Percentiles rank a stretch among this genome's conserved stretches.
These are phyloP conservation scores for Xerocomus nothofagi DNA, from an alignment of 1,284 basidiomycete species.

Conservation along the genomic window DNA sequence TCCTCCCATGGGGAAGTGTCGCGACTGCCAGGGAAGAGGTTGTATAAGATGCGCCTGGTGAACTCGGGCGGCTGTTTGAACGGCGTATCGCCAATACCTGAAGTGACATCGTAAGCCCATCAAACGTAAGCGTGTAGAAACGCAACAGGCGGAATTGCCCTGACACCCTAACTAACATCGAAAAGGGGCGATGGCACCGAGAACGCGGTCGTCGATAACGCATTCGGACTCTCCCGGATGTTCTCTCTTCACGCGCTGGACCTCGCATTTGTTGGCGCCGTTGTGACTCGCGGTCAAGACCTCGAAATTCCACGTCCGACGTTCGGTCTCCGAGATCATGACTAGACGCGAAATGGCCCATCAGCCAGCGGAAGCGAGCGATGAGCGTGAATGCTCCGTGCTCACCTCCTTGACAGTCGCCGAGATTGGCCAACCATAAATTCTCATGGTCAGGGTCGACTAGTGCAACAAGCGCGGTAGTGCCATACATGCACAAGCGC, in stretches of 20 bases:
- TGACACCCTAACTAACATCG: conserved; percentile 49
- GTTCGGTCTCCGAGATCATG: conserved; percentile 47
- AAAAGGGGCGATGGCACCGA: conserved; percentile 70
- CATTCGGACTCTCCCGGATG: conserved; percentile 67
- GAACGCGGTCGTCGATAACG: conserved; percentile 59
- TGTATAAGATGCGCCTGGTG: conserved; percentile 66
- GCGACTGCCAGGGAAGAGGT: conserved; percentile 60
- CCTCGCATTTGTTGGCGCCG: conserved; percentile 57
- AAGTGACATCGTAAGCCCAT: conserved; percentile 3
- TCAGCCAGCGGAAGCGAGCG: conserved; percentile 2
- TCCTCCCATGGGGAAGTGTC: conserved; percentile 64
- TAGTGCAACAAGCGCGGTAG: conserved; percentile 66
- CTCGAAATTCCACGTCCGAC: conserved; percentile 53
- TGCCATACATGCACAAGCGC: conserved; percentile 69
- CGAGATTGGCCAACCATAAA: conserved; percentile 70
- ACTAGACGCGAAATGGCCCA: conserved; percentile 36
- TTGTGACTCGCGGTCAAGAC: conserved; percentile 62
- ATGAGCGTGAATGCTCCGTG: conserved; percentile 6
- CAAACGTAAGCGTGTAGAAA: conserved; percentile 7
- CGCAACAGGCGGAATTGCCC: conserved; percentile 6
- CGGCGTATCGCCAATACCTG: conserved; percentile 67
- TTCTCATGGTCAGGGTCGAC: conserved; percentile 64
- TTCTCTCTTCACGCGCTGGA: conserved; percentile 54
- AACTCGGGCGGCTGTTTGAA: conserved; percentile 72
- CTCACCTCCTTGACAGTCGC: conserved; percentile 70